Evolutionary conservation across 2,329 filamentous ascomycete species (phyloP), one percentile per base, ranked within the genome.

Genomic region (Ophiostoma angusticollis): DNA sequence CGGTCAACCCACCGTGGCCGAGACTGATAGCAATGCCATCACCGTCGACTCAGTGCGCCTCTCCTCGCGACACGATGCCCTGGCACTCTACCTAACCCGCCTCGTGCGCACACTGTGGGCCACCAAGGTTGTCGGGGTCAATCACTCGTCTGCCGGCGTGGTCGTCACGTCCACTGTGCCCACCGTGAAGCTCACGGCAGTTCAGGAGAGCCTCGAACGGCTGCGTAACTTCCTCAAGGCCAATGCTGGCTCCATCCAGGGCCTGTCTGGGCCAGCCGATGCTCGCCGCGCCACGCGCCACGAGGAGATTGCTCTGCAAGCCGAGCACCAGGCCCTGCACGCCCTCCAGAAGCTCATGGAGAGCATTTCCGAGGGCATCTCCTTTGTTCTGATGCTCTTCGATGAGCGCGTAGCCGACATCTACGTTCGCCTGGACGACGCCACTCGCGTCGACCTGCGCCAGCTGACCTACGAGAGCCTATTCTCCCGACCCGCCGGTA

Each of bases 301-400:
- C 54, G 91, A 95, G 51, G 89, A 96, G 57, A 74, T 94, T 34
- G 84, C 87, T 1, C 67, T 94, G 17, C 89, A 95, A 57, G 89
- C 85, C 12, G 91, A 98, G 58, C 89, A 98, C 55, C 84, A 93
- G 50, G 87, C 87, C 9, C 70, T 98, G 47, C 81, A 91, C 53
- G 85, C 85, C 2, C 65, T 98, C 35, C 75, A 93, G 45, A 78
- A 81, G 47, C 68, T 98, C 18, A 84, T 95, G 58, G 79, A 80
- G 39, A 85, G 85, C 56, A 91, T 95, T 28, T 87, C 91, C 7
- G 91, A 98, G 57, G 91, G 91, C 4, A 94, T 98, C 37, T 93
- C 89, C 0, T 98, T 98, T 51, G 85, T 95, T 4, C 70, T 89
- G 17, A 91, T 95, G 54, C 69, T 98, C 1, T 96, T 96, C 45